Conservation (phyloP, 352 stramenopile genomes). For the Pythium chondricola region DNA sequence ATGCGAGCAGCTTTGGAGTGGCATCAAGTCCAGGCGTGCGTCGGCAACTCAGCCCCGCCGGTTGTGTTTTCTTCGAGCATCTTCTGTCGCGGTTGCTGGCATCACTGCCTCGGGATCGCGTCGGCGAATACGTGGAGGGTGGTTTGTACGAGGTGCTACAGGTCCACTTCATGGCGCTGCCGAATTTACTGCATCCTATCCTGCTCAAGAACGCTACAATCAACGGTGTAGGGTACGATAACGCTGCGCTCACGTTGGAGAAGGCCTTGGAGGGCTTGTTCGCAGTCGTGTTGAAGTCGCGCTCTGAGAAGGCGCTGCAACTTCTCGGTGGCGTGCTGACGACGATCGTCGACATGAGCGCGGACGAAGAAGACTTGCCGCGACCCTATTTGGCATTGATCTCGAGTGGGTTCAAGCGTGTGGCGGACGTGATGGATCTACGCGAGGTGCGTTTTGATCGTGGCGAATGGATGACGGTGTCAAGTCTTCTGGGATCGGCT, state of each 20-base stretch:
- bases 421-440: slow-evolving; percentile 16
- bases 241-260: slow-evolving; percentile 47
- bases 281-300: slow-evolving; percentile 34
- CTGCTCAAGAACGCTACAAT: slow-evolving; percentile 27
- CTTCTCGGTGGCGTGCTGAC: slow-evolving; percentile 35
- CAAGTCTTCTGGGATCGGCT: slow-evolving; percentile 55
- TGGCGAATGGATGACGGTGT: slow-evolving; percentile 57
- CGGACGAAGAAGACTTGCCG: slow-evolving; percentile 47
- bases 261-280: slow-evolving; percentile 61
- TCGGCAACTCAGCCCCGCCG: slow-evolving; percentile 38
- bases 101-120: slow-evolving; percentile 14
- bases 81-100: slow-evolving; percentile 28
- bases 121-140: slow-evolving; percentile 34
- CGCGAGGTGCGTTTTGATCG: slow-evolving; percentile 16
- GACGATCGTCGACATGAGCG: slow-evolving; percentile 51
- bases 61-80: slow-evolving; percentile 67
- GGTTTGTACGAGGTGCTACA: slow-evolving; percentile 38
- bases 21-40: slow-evolving; percentile 6
- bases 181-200: slow-evolving; percentile 38
- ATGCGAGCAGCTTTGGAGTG: not conserved
- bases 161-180: slow-evolving; percentile 40
- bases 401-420: slow-evolving; percentile 31
- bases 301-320: slow-evolving; percentile 26
- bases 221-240: slow-evolving; percentile 58
- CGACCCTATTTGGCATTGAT: slow-evolving; percentile 58